Conservation (phyloP, 768 basidiomycete species). For the Sarcodon sp. region DNA sequence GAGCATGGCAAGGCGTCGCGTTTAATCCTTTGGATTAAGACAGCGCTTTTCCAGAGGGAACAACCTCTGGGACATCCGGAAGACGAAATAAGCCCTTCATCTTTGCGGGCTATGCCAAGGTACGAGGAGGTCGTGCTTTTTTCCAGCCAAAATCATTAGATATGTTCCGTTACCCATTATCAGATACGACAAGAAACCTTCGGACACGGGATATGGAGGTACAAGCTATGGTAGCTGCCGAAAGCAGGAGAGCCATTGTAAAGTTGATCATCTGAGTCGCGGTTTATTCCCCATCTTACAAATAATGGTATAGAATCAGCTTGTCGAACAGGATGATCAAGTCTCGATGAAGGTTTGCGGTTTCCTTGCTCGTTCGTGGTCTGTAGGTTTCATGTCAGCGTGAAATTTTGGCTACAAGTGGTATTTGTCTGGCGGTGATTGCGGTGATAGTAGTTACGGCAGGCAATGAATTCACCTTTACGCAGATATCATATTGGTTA, state of each 20-base stretch:
- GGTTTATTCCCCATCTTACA: neutral
- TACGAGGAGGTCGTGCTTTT: neutral
- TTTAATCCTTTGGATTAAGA: constrained; percentile 19
- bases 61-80: constrained; percentile 32
- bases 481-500: no score
- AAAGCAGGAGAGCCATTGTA: neutral
- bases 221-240: neutral
- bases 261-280: neutral
- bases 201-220: neutral
- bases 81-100: constrained; percentile 10
- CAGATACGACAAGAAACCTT: neutral
- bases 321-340: constrained; percentile 1
- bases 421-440: constrained; percentile 1
- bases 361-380: neutral
- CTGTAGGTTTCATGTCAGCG: constrained; percentile 11
- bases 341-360: neutral
- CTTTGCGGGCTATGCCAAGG: neutral
- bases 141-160: neutral
- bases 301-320: neutral
- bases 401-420: constrained; percentile 28
- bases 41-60: constrained; percentile 40
- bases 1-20: no score
- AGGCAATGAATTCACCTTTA: no score
- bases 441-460: no score
- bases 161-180: neutral